These are phyloP conservation scores for Ploettnerulaceae sp. DNA, from an alignment of 2,329 filamentous ascomycete genomes.

Conservation along the genomic window DNA sequence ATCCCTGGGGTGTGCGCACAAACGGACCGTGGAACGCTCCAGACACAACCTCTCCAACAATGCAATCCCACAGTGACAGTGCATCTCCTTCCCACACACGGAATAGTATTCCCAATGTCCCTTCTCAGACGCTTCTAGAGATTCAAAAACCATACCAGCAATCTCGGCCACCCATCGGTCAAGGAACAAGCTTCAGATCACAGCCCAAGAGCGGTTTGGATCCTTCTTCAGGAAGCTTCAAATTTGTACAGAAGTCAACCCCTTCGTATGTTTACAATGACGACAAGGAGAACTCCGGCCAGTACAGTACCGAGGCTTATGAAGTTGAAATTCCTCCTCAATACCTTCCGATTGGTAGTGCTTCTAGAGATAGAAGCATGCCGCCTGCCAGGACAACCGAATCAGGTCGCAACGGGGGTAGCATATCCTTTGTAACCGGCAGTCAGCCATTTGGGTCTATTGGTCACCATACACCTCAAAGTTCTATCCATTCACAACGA, in stretches of 20 bases:
- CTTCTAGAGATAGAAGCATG: conserved; percentile 50
- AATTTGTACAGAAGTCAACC: conserved; percentile 32
- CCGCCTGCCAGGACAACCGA: conserved; percentile 53
- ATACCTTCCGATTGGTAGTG: conserved; percentile 42
- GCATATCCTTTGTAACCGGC: conserved; percentile 22
- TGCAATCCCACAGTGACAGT: conserved; percentile 43
- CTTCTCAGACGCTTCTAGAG: conserved; percentile 37
- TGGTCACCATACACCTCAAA: conserved; percentile 38
- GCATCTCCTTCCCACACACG: conserved; percentile 56
- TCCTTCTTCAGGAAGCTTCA: conserved; percentile 40
- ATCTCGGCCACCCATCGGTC: conserved; percentile 43
- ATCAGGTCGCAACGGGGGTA: conserved; percentile 33
- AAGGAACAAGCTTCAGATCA: conserved; percentile 35
- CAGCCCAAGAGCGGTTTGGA: conserved; percentile 41
- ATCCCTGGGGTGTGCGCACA: conserved; percentile 51
- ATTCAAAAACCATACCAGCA: conserved; percentile 39
- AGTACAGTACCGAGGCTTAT: conserved; percentile 25
- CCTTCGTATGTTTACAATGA: conserved; percentile 26
- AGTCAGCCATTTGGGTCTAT: conserved; percentile 29
- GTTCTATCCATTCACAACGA: conserved; percentile 45
- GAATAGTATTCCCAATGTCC: conserved; percentile 40
- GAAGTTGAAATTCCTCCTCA: conserved; percentile 26
- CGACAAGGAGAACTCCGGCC: conserved; percentile 31
- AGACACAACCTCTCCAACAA: conserved; percentile 41
- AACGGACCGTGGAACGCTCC: conserved; percentile 54